phyloP scores from a whole-genome alignment of 2,329 filamentous ascomycete genomes.

The Ascochyta pisi region DNA sequence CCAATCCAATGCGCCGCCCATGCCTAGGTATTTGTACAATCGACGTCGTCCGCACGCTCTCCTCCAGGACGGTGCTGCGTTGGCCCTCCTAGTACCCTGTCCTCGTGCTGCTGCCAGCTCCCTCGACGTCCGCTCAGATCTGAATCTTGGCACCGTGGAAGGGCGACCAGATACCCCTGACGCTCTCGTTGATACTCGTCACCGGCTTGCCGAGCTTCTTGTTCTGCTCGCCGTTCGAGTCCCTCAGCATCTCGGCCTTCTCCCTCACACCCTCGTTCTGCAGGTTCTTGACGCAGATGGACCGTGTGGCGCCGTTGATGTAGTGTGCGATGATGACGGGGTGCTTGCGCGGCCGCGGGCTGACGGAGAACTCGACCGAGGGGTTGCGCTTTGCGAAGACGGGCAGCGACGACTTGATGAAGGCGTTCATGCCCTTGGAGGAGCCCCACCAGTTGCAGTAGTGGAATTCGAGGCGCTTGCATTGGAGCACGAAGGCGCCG shows the following conservation, averaged over 20 bases:
- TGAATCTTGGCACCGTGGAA: slow-evolving; percentile 62
- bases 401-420: slow-evolving; percentile 78
- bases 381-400: slow-evolving; percentile 83
- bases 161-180: slow-evolving; percentile 70
- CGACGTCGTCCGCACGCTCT: not conserved
- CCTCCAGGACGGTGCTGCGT: slow-evolving; percentile 8
- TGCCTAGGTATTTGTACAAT: slow-evolving; percentile 23
- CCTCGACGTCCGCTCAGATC: slow-evolving; percentile 25
- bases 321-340: slow-evolving; percentile 89
- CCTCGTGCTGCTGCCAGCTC: not conserved
- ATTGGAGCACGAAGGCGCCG: slow-evolving; percentile 95
- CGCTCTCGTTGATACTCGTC: slow-evolving; percentile 67
- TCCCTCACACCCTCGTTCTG: slow-evolving; percentile 79
- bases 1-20: slow-evolving; percentile 26
- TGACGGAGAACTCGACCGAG: slow-evolving; percentile 88
- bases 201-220: slow-evolving; percentile 65
- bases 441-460: slow-evolving; percentile 97
- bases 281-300: slow-evolving; percentile 88
- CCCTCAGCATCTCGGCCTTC: slow-evolving; percentile 76
- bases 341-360: slow-evolving; percentile 87
- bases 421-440: slow-evolving; percentile 91
- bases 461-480: slow-evolving; percentile 93
- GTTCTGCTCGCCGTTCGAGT: slow-evolving; percentile 78
- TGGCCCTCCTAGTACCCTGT: slow-evolving; percentile 5
- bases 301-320: slow-evolving; percentile 86